Evolutionary conservation across 345 rosid species (phyloP), one percentile per base, ranked within the genome.

Genomic region (Camelina neglecta): DNA sequence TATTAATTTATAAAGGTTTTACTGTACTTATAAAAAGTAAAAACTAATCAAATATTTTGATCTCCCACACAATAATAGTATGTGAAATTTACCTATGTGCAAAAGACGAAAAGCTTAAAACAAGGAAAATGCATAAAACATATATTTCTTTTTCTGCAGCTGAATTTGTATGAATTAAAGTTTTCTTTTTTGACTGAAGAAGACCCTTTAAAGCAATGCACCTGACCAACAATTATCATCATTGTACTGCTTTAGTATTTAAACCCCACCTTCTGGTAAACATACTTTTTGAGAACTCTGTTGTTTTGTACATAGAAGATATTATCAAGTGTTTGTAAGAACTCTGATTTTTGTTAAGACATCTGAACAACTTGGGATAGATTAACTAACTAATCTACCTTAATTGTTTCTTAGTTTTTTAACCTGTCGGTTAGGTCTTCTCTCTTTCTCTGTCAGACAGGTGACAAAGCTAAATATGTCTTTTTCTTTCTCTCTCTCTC

Each of bases 381-480:
- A 65, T 77, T 77, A 77, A 49, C 72, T 57, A 77, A 77, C 81
- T 77, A 65, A 77, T 71, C 76, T 24, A 71, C 61, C 76, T 49
- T 64, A 57, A 77, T 71, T 70, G 13, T 56, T 70, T 76, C 56
- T 51, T 71, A 38, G 53, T 47, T 47, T 77, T 36, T 49, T 21
- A 26, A 67, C 36, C 4, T 11, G 47, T 73, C 61, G 48, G 75
- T 75, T 67, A 67, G 16, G 73, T 67, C 69, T 67, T 59, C 13
- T 74, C 42, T 62, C 12, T 45, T 49, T 64, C 61, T 38, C 59
- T 63, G 49, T 61, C 15, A 69, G 16, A 60, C 39, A 63, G 68
- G 21, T 63, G 38, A 63, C 15, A 63, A 47, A 65, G 79, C 78
- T 69, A 77, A 71, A 77, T 58, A 77, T 77, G 57, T 71, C 81